These are phyloP conservation scores for Capsella bursapastoris DNA, from an alignment of 345 rosid genomes.

Conservation along the genomic window DNA sequence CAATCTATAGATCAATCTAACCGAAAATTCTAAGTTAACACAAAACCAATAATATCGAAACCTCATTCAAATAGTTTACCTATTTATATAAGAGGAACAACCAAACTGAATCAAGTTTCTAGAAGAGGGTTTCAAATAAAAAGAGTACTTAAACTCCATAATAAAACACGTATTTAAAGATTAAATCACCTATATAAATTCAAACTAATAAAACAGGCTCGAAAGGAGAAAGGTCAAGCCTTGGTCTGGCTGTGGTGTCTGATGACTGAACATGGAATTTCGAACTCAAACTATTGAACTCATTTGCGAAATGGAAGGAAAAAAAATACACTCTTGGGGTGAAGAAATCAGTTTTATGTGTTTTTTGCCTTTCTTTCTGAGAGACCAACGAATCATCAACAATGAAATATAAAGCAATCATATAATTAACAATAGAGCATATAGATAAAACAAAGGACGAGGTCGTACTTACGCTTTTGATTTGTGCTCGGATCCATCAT, in stretches of 20 bases:
- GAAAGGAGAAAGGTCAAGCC: not conserved
- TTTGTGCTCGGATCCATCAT: constrained; percentile 36
- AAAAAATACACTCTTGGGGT: constrained; percentile 27
- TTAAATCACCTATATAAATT: not conserved
- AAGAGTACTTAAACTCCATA: not conserved
- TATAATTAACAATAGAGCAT: constrained; percentile 44
- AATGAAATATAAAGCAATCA: constrained; percentile 46
- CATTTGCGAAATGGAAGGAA: constrained; percentile 5
- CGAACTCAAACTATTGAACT: not conserved
- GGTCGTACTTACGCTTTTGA: constrained; percentile 39
- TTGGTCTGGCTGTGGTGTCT: not conserved
- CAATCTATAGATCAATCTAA: too few species aligned
- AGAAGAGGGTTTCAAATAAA: not conserved
- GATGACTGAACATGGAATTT: not conserved
- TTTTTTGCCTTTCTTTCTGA: constrained; percentile 15
- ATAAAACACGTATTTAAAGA: not conserved
- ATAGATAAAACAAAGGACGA: constrained; percentile 25
- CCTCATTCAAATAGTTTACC: too few species aligned
- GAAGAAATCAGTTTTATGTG: constrained; percentile 25
- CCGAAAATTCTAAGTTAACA: too few species aligned
- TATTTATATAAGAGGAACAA: not conserved
- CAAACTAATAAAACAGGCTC: not conserved
- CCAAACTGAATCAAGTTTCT: not conserved
- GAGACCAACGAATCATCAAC: constrained; percentile 44
- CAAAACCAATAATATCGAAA: too few species aligned